phyloP scores from a whole-genome alignment of 2,329 filamentous ascomycete species.

The Trichoderma sp. region DNA sequence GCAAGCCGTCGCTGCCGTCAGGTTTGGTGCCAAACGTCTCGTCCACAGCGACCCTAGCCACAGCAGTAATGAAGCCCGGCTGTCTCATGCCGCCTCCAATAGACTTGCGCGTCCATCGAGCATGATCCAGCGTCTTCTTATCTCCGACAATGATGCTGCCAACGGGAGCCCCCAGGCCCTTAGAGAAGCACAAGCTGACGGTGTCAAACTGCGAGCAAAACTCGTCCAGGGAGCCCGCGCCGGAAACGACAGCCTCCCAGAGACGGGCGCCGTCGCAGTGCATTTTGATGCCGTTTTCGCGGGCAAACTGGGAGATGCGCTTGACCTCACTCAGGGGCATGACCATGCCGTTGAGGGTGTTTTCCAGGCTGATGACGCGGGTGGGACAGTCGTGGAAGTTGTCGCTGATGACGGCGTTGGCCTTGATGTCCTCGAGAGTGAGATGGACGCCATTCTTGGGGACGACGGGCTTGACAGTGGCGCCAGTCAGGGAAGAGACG shows the following conservation, averaged over 20 bases:
- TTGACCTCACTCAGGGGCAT: constrained; percentile 70
- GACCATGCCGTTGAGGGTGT: constrained; percentile 76
- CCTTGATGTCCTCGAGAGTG: constrained; percentile 71
- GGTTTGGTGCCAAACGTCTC: constrained; percentile 41
- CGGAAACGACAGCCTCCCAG: constrained; percentile 76
- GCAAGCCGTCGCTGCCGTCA: constrained; percentile 50
- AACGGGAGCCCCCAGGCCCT: constrained; percentile 77
- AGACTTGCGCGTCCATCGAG: constrained; percentile 57
- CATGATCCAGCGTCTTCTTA: constrained; percentile 35
- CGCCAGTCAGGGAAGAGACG: constrained; percentile 67
- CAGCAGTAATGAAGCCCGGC: constrained; percentile 67
- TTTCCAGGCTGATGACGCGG: constrained; percentile 77
- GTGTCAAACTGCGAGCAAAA: constrained; percentile 70
- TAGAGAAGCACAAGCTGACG: constrained; percentile 75
- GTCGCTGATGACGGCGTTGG: constrained; percentile 60
- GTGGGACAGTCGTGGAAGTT: constrained; percentile 80
- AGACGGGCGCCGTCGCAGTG: constrained; percentile 78
- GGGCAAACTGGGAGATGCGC: constrained; percentile 68
- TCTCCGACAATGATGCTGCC: constrained; percentile 68
- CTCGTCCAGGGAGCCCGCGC: constrained; percentile 63
- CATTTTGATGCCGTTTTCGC: constrained; percentile 59
- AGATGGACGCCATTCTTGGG: constrained; percentile 70
- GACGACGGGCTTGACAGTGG: constrained; percentile 62
- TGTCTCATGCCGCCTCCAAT: constrained; percentile 74
- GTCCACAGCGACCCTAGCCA: constrained; percentile 65